These are phyloP conservation scores for Eucalyptus tenuipes DNA, from an alignment of 345 rosid species.

Conservation along the genomic window DNA sequence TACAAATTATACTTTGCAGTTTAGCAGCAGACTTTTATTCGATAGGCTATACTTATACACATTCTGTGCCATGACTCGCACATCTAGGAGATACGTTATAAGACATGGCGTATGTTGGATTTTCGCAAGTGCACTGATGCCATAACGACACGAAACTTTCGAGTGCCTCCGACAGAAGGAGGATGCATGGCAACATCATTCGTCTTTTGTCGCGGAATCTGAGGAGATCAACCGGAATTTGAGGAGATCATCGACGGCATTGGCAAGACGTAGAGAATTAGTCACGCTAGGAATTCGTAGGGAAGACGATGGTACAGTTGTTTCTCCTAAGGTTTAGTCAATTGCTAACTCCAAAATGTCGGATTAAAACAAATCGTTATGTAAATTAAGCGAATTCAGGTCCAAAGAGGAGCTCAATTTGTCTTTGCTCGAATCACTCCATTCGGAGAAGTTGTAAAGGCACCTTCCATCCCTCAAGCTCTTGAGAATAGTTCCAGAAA, in stretches of 20 bases:
- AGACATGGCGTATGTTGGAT: background rate
- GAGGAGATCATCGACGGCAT: background rate
- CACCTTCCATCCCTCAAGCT: background rate
- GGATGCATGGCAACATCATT: background rate
- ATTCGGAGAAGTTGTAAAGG: background rate
- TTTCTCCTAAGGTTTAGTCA: background rate
- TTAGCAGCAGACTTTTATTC: background rate
- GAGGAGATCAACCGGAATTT: background rate
- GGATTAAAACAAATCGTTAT: background rate
- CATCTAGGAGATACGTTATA: too few relatives aligned
- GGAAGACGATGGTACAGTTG: background rate
- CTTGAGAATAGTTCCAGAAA: background rate
- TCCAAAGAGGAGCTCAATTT: background rate
- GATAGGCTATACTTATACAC: background rate
- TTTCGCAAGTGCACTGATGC: background rate
- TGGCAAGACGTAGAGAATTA: background rate
- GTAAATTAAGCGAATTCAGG: background rate
- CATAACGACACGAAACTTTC: background rate
- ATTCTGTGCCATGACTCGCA: background rate
- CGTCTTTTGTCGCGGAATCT: background rate
- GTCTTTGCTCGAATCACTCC: background rate
- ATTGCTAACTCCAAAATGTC: background rate
- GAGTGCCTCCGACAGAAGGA: background rate
- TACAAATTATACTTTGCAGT: rapidly evolving
- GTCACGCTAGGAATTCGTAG: background rate